phyloP scores from a whole-genome alignment of 768 basidiomycete species.

The Cystobasidium ongulense region DNA sequence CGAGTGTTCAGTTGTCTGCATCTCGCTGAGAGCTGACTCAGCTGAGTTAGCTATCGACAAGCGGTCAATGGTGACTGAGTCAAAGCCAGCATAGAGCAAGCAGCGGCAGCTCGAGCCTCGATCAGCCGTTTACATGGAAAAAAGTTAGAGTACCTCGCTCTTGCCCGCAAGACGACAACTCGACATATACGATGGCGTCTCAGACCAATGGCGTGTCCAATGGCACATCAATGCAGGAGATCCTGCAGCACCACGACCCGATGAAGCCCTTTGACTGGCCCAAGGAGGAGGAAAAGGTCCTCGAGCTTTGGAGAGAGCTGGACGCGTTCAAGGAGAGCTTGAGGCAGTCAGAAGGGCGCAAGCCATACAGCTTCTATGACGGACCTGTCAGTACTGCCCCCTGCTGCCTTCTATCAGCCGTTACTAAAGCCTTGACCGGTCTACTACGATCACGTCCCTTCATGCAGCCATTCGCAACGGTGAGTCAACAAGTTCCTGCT shows the following conservation, averaged over 20 bases:
- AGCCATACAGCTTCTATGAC: conserved; percentile 90
- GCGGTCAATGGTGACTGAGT: too few relatives aligned
- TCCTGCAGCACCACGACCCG: conserved; percentile 33
- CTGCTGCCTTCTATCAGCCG: neutral
- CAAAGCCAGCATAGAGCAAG: neutral
- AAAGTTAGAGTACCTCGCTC: neutral
- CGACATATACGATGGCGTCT: neutral
- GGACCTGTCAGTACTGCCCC: conserved; percentile 52
- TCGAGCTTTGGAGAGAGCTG: conserved; percentile 45
- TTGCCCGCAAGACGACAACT: neutral
- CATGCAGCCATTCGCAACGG: conserved; percentile 12
- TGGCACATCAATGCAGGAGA: conserved; percentile 1
- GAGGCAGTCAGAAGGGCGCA: conserved; percentile 60
- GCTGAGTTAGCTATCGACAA: too few relatives aligned
- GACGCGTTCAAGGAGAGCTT: conserved; percentile 93
- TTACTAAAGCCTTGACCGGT: neutral
- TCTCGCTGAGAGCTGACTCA: too few relatives aligned
- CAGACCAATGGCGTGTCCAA: neutral
- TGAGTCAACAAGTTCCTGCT: neutral
- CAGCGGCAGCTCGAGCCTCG: neutral
- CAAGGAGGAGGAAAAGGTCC: conserved; percentile 58
- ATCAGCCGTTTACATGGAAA: neutral
- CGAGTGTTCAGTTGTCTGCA: too few relatives aligned
- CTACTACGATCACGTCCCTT: neutral
- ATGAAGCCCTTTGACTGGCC: conserved; percentile 61